Conservation (phyloP, 345 rosid genomes). For the Dimocarpus longan region DNA sequence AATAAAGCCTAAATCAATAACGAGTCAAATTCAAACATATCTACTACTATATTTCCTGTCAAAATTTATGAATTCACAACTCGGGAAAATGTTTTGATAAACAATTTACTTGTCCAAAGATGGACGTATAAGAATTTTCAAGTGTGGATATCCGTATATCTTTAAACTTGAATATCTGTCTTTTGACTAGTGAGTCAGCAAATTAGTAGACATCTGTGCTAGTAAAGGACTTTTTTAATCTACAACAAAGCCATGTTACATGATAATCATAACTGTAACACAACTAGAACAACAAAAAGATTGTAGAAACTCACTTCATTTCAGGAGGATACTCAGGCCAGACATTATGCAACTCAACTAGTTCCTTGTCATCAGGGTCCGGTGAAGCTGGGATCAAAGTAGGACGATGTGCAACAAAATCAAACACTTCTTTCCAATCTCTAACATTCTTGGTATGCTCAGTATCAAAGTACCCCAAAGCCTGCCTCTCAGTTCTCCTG, state of each 20-base stretch:
- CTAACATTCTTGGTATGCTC: slow-evolving; percentile 59
- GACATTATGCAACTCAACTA: not conserved
- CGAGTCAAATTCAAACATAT: too few relatives aligned
- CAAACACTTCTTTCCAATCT: slow-evolving; percentile 60
- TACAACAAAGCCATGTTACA: slow-evolving; percentile 20
- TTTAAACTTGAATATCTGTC: too few relatives aligned
- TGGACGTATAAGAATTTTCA: too few relatives aligned
- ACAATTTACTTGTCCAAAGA: too few relatives aligned
- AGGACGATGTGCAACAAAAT: slow-evolving; percentile 28
- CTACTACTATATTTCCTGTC: too few relatives aligned
- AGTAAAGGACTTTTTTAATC: too few relatives aligned
- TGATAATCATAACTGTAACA: not conserved
- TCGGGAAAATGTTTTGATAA: too few relatives aligned
- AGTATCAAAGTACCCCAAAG: slow-evolving; percentile 39
- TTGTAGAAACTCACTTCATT: not conserved
- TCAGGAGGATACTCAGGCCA: slow-evolving; percentile 32
- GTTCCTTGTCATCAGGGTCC: slow-evolving; percentile 24
- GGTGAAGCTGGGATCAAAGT: slow-evolving; percentile 31
- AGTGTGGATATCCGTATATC: too few relatives aligned
- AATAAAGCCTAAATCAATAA: too few relatives aligned
- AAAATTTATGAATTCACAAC: too few relatives aligned
- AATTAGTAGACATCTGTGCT: too few relatives aligned
- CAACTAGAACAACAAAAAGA: not conserved
- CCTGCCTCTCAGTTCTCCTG: slow-evolving; percentile 30
- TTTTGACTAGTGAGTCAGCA: too few relatives aligned